Evolutionary conservation across 106 monocot species (phyloP).

Genomic region (Dendrobium nobile): DNA sequence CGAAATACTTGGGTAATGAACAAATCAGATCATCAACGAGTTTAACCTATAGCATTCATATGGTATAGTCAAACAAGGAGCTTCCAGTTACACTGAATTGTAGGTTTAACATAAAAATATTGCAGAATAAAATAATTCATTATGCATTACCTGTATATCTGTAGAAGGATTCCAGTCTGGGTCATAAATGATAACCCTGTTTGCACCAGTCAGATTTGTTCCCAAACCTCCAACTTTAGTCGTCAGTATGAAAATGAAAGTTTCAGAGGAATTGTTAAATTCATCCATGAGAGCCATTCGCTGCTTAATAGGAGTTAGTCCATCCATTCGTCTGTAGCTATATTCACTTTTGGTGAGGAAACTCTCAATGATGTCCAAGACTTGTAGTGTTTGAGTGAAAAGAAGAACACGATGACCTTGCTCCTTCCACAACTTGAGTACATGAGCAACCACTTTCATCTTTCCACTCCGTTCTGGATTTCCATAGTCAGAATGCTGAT

Average conservation of each 20-base stretch:
- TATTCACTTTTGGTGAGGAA: constrained; percentile 48
- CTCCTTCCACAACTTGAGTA: constrained; percentile 85
- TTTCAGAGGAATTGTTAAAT: constrained; percentile 73
- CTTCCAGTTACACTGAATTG: neutral
- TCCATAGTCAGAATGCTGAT: constrained; percentile 79
- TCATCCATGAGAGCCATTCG: constrained; percentile 95
- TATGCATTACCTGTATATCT: constrained; percentile 75
- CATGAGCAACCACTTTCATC: constrained; percentile 77
- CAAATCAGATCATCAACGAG: neutral
- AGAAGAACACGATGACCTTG: constrained; percentile 88
- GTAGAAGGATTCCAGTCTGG: constrained; percentile 99
- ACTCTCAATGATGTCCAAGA: constrained; percentile 84
- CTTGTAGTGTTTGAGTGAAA: constrained; percentile 90
- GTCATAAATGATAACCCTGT: constrained; percentile 93
- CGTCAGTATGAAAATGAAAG: constrained; percentile 85
- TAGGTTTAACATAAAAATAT: neutral
- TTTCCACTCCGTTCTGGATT: constrained; percentile 84
- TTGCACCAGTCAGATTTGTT: constrained; percentile 82
- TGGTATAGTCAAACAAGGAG: neutral
- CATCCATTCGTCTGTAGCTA: constrained; percentile 90
- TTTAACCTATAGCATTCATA: neutral
- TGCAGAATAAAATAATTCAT: neutral
- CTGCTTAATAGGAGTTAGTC: constrained; percentile 78
- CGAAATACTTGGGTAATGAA: too few relatives aligned
- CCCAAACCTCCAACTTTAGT: constrained; percentile 97